Conservation (phyloP, 2,329 filamentous ascomycete species). For the Ascochyta viciae-villosae region DNA sequence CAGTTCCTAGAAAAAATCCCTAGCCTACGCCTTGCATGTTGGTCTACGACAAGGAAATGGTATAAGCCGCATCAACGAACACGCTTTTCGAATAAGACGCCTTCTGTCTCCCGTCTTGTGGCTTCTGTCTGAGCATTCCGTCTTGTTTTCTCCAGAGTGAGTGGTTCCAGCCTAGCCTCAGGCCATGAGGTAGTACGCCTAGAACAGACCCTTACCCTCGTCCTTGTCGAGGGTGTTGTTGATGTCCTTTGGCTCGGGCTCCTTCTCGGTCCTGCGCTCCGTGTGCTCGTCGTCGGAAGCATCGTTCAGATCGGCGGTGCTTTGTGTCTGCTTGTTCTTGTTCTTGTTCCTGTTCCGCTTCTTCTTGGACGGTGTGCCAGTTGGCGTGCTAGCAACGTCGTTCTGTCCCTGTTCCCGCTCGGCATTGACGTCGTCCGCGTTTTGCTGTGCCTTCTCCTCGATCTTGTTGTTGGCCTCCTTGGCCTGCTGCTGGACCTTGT, state of each 20-base stretch:
- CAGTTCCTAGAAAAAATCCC: background rate
- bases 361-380: constrained; percentile 17
- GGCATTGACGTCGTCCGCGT: constrained; percentile 19
- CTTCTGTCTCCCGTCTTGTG: too few relatives aligned
- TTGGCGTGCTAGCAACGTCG: constrained; percentile 13
- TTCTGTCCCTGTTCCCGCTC: constrained; percentile 16
- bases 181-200: constrained; percentile 16
- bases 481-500: constrained; percentile 18
- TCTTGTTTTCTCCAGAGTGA: background rate
- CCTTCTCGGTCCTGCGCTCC: constrained; percentile 24
- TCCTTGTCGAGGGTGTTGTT: constrained; percentile 28
- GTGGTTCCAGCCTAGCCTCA: background rate
- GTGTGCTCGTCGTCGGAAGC: constrained; percentile 24
- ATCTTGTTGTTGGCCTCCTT: constrained; percentile 15
- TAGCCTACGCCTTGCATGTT: constrained; percentile 14
- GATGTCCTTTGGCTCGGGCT: constrained; percentile 37
- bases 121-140: background rate
- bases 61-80: constrained; percentile 4
- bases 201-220: constrained; percentile 32
- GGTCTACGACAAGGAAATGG: background rate
- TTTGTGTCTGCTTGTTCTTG: constrained; percentile 25
- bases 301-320: constrained; percentile 14
- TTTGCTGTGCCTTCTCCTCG: constrained; percentile 22
- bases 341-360: constrained; percentile 23
- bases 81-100: background rate